phyloP scores from a whole-genome alignment of 768 basidiomycete species.

The Phaffia australis region DNA sequence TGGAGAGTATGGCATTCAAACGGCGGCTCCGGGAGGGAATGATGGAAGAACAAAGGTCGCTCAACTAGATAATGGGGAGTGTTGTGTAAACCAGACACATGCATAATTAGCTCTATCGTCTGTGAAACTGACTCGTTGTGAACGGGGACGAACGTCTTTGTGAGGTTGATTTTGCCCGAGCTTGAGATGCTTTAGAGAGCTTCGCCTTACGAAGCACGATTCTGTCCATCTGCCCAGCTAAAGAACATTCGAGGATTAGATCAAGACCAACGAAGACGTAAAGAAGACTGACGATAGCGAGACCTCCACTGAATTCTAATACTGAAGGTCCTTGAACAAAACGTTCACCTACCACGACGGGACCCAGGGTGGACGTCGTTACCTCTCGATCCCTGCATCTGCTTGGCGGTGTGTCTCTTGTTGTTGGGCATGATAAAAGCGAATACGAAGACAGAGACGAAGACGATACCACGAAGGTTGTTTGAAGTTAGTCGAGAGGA shows the following conservation, averaged over 20 bases:
- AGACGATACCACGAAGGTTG: neutral
- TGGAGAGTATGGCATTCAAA: conserved; percentile 30
- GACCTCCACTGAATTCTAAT: neutral
- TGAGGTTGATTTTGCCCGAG: conserved; percentile 26
- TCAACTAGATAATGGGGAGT: conserved; percentile 29
- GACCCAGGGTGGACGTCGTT: conserved; percentile 38
- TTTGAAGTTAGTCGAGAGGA: neutral
- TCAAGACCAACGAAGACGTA: conserved; percentile 19
- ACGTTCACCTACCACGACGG: conserved; percentile 23
- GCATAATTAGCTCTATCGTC: conserved; percentile 5
- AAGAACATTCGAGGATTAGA: neutral
- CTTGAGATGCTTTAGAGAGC: conserved; percentile 31
- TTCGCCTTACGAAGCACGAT: conserved; percentile 36
- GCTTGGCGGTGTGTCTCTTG: conserved; percentile 35
- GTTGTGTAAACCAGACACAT: neutral
- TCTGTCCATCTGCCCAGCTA: conserved; percentile 36
- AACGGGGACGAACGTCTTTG: conserved; percentile 24
- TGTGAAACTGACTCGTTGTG: neutral
- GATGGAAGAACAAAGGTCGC: conserved; percentile 37
- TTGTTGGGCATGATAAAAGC: conserved; percentile 26
- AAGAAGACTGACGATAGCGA: too few species aligned
- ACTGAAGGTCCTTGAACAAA: too few species aligned
- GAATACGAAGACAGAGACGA: neutral
- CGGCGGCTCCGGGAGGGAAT: conserved; percentile 32
- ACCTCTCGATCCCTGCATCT: conserved; percentile 36